These are phyloP conservation scores for Saraca asoca DNA, from an alignment of 331 rosid genomes.

Conservation along the genomic window DNA sequence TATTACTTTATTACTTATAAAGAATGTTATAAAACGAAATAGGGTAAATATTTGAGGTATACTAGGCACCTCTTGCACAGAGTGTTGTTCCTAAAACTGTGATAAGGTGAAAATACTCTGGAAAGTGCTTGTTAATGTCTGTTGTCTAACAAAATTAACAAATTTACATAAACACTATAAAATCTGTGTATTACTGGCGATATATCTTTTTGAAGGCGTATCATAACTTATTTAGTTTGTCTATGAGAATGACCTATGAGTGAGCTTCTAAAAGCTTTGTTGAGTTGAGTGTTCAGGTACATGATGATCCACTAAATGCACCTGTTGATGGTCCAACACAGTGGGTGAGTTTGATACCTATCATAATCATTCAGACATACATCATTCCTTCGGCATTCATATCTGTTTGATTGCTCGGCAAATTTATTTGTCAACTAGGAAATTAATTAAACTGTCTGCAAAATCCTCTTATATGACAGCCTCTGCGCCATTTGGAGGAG, in stretches of 20 bases:
- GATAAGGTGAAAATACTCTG: too few species aligned
- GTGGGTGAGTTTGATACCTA: constrained; percentile 49
- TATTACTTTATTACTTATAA: neutral
- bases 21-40: constrained; percentile 1
- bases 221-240: neutral
- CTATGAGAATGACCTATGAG: neutral
- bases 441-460: too few species aligned
- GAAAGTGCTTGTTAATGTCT: too few species aligned
- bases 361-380: too few species aligned
- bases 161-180: too few species aligned
- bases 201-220: neutral
- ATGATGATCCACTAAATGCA: constrained; percentile 62
- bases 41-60: neutral
- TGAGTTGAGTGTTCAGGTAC: constrained; percentile 49
- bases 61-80: too few species aligned
- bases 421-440: too few species aligned
- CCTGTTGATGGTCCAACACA: constrained; percentile 74
- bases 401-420: too few species aligned
- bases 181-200: too few species aligned
- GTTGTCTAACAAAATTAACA: too few species aligned
- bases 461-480: constrained; percentile 32
- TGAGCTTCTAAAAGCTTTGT: constrained; percentile 9
- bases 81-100: too few species aligned
- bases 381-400: too few species aligned
- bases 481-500: constrained; percentile 64